Conservation (phyloP, 495 filamentous ascomycete species). For the Cudoniella acicularis region DNA sequence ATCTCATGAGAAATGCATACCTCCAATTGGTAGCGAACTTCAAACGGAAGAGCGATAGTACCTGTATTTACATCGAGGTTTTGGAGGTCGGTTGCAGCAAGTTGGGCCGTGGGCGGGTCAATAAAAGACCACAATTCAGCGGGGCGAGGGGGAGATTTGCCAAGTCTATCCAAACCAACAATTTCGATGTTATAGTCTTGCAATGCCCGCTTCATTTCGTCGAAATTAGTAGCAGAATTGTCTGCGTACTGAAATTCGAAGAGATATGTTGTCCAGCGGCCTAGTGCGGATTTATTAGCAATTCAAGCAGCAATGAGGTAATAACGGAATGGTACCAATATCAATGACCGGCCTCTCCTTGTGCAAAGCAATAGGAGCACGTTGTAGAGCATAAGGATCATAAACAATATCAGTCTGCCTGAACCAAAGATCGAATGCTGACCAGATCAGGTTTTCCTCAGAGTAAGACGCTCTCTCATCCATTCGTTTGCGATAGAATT, state of each 20-base stretch:
- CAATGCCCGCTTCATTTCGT: slow-evolving; percentile 39
- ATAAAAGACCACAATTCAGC: slow-evolving; percentile 21
- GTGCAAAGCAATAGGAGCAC: slow-evolving; percentile 48
- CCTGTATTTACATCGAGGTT: slow-evolving; percentile 41
- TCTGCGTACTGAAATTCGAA: slow-evolving; percentile 42
- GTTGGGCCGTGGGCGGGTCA: slow-evolving; percentile 6
- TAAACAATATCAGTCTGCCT: slow-evolving; percentile 68
- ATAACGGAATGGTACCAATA: slow-evolving; percentile 50
- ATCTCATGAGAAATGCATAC: slow-evolving; percentile 78
- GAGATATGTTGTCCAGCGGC: slow-evolving; percentile 65
- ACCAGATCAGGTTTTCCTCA: slow-evolving; percentile 53
- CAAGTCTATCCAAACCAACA: slow-evolving; percentile 19
- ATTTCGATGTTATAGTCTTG: slow-evolving; percentile 69
- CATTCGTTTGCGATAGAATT: slow-evolving; percentile 51
- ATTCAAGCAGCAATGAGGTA: slow-evolving; percentile 19
- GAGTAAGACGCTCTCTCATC: slow-evolving; percentile 38
- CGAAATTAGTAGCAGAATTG: slow-evolving; percentile 6
- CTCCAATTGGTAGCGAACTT: slow-evolving; percentile 85
- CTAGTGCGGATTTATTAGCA: slow-evolving; percentile 22
- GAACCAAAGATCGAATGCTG: slow-evolving; percentile 65
- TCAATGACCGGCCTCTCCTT: slow-evolving; percentile 62
- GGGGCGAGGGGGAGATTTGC: not conserved
- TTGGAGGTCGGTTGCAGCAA: slow-evolving; percentile 18
- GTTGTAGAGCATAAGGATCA: slow-evolving; percentile 35
- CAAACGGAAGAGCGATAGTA: slow-evolving; percentile 52